Evolutionary conservation across 345 rosid species (phyloP).

Genomic region (Bruguiera gymnorhiza): DNA sequence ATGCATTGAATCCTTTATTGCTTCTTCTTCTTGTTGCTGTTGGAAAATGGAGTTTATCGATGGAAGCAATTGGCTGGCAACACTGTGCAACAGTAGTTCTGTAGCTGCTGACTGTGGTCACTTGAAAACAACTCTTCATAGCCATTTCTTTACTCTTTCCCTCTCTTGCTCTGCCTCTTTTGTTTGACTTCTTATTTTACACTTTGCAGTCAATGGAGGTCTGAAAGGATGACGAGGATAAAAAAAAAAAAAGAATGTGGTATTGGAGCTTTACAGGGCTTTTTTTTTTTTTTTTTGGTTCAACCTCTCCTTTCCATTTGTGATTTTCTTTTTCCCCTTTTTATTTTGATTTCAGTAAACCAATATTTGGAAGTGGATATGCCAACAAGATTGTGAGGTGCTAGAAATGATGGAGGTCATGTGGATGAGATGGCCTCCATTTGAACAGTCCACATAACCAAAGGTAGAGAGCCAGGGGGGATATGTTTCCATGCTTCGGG

Average conservation of each 20-base stretch:
- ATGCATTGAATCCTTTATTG: slow-evolving; percentile 22
- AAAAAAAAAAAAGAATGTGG: too few species aligned
- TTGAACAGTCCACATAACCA: not conserved
- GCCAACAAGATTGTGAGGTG: not conserved
- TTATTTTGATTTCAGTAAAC: not conserved
- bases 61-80: slow-evolving; percentile 32
- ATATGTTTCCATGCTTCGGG: not conserved
- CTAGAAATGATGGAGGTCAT: not conserved
- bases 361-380: not conserved
- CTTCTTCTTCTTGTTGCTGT: not conserved
- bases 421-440: not conserved
- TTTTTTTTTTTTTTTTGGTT: not conserved
- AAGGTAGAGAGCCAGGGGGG: not conserved
- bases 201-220: too few species aligned
- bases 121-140: slow-evolving; percentile 43
- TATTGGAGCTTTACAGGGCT: not conserved
- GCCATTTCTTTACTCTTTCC: slow-evolving; percentile 31
- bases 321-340: not conserved
- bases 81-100: slow-evolving; percentile 33
- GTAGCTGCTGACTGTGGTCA: slow-evolving; percentile 29
- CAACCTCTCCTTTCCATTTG: too few species aligned
- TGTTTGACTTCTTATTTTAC: not conserved
- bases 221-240: too few species aligned
- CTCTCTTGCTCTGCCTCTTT: not conserved
- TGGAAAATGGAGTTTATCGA: slow-evolving; percentile 33